Evolutionary conservation across 2,329 filamentous ascomycete species (phyloP), one percentile per base, ranked within the genome.

Genomic region (Hypoxylon sp.): DNA sequence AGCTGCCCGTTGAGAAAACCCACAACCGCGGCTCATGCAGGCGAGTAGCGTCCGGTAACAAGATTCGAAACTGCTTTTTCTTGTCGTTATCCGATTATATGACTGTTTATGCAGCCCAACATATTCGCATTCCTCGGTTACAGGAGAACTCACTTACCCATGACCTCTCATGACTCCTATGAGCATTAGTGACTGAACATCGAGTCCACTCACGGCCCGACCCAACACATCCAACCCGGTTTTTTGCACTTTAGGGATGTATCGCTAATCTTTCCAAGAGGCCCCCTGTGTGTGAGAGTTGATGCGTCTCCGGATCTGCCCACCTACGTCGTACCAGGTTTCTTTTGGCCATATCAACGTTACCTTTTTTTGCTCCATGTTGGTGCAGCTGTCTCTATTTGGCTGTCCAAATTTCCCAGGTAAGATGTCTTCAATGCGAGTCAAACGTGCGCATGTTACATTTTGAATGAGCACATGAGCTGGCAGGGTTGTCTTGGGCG

Each of bases 401-500:
- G 32, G 30, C 58, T 34, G 30, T 28, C 36, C 41, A 60, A 43
- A 70, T 68, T 60, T 68, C 61, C 56, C 52, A 53, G 17, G 34
- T 61, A 53, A 50, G 60, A 65, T 60, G 7, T 45, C 17, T 64
- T 65, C 51, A 60, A 70, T 70, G 68, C 68, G 50, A 53, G 61
- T 63, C 61, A 67, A 65, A 70, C 61, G 68, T 65, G 68, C 55
- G 36, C 51, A 60, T 55, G 68, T 70, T 68, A 61, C 68, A 70
- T 70, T 25, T 63, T 41, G 25, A 48, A 53, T 21, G 46, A 43
- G 52, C 52, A 46, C 34, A 28, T 46, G 28, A 51, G 63, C 32
- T 65, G 57, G 50, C 67, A 60, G 43, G 56, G 32, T 38, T 38
- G 36, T 43, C 61, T 68, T 68, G 61, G 65, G 65, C 61, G 48